phyloP scores from a whole-genome alignment of 73 alveolate species.

The Tetrahymena elliotti region DNA sequence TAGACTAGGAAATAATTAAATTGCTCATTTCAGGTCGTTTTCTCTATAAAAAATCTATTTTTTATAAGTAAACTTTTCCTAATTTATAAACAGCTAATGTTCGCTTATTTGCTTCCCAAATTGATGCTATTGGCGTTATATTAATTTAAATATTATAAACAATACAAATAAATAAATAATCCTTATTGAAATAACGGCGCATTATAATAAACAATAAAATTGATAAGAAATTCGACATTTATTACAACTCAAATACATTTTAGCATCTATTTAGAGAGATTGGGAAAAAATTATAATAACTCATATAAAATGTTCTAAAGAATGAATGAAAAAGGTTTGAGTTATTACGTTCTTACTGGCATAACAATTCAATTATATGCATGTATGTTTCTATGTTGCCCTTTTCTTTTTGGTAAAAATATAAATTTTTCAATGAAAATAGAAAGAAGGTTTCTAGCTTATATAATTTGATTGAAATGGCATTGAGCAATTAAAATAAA shows the following conservation, averaged over 20 bases:
- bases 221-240: too few relatives aligned
- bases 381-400: background rate
- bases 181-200: background rate
- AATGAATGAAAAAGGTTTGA: background rate
- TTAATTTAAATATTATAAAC: too few relatives aligned
- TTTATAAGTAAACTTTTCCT: background rate
- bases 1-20: background rate
- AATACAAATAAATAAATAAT: too few relatives aligned
- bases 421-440: background rate
- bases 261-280: background rate
- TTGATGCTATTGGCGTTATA: too few relatives aligned
- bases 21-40: background rate
- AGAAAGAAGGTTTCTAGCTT: background rate
- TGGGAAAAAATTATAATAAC: background rate
- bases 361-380: background rate
- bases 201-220: too few relatives aligned
- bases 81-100: background rate
- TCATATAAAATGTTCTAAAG: background rate
- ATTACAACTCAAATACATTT: background rate
- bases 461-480: background rate
- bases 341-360: background rate
- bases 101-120: too few relatives aligned
- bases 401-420: background rate
- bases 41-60: background rate
- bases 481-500: background rate